These are phyloP conservation scores for Solanum etuberosum DNA, from an alignment of 257 asterid species.

Conservation along the genomic window DNA sequence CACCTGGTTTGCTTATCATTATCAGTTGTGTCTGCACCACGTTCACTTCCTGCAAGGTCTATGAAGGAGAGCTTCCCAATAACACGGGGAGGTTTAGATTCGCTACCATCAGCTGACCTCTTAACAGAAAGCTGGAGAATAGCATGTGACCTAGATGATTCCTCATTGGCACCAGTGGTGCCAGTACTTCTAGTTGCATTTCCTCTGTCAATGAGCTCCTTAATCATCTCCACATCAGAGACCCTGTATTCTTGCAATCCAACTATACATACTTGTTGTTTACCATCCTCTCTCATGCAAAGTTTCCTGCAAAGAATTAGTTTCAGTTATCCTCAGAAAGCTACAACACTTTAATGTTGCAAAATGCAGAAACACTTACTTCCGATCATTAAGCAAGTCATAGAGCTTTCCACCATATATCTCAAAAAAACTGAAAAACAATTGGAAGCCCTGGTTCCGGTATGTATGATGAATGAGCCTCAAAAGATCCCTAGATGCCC, in stretches of 20 bases:
- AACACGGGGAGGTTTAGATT: constrained; percentile 75
- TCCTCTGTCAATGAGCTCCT: constrained; percentile 95
- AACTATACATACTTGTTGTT: constrained; percentile 44
- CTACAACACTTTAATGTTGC: not conserved
- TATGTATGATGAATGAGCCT: constrained; percentile 91
- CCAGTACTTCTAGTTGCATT: constrained; percentile 90
- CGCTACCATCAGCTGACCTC: constrained; percentile 80
- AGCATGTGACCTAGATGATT: constrained; percentile 98
- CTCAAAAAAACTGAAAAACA: constrained; percentile 93
- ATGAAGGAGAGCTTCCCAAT: constrained; percentile 98
- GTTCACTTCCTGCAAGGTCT: constrained; percentile 99
- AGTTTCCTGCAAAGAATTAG: constrained; percentile 38
- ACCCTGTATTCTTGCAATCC: constrained; percentile 44
- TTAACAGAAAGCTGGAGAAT: constrained; percentile 90
- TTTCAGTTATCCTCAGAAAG: not conserved
- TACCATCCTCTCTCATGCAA: constrained; percentile 98
- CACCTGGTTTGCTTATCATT: constrained; percentile 98
- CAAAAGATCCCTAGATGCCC: constrained; percentile 84
- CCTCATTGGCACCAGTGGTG: constrained; percentile 98
- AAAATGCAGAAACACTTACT: constrained; percentile 35
- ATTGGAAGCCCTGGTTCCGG: constrained; percentile 90
- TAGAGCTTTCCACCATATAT: constrained; percentile 94
- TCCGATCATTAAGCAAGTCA: constrained; percentile 88
- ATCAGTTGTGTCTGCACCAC: constrained; percentile 99
- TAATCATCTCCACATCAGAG: constrained; percentile 47